These are phyloP conservation scores for Kodamaea neixiangensis DNA, from an alignment of 805 yeast species.

Conservation along the genomic window DNA sequence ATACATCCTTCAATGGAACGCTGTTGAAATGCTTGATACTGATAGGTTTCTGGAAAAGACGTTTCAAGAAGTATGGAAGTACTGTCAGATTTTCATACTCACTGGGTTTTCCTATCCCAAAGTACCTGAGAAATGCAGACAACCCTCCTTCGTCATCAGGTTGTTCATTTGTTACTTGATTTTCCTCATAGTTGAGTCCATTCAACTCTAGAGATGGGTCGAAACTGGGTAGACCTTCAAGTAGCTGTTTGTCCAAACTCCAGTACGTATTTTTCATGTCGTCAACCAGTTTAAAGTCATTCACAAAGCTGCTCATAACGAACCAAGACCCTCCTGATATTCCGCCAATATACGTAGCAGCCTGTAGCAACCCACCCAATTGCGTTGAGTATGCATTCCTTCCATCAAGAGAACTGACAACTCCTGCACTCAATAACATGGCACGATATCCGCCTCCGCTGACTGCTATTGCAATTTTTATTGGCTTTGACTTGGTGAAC, in stretches of 20 bases:
- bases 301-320: constrained; percentile 46
- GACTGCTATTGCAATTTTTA: constrained; percentile 41
- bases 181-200: background rate
- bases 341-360: constrained; percentile 59
- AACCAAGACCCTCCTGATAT: constrained; percentile 77
- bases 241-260: constrained; percentile 48
- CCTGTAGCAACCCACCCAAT: constrained; percentile 56
- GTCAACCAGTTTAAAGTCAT: constrained; percentile 30
- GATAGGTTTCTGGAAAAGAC: background rate
- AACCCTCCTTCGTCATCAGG: background rate
- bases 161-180: background rate
- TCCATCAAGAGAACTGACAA: constrained; percentile 50
- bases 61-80: background rate
- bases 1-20: constrained; percentile 18
- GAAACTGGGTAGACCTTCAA: constrained; percentile 60
- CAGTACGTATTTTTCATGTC: constrained; percentile 33
- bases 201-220: constrained; percentile 26
- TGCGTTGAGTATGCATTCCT: constrained; percentile 38
- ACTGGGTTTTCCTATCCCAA: background rate
- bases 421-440: constrained; percentile 61
- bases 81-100: background rate
- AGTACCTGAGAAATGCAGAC: background rate
- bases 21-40: background rate
- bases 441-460: constrained; percentile 62
- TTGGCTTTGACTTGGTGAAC: constrained; percentile 21